Evolutionary conservation across 257 asterid species (phyloP), one percentile per base, ranked within the genome.

Genomic region (Orobanche coerulescens): DNA sequence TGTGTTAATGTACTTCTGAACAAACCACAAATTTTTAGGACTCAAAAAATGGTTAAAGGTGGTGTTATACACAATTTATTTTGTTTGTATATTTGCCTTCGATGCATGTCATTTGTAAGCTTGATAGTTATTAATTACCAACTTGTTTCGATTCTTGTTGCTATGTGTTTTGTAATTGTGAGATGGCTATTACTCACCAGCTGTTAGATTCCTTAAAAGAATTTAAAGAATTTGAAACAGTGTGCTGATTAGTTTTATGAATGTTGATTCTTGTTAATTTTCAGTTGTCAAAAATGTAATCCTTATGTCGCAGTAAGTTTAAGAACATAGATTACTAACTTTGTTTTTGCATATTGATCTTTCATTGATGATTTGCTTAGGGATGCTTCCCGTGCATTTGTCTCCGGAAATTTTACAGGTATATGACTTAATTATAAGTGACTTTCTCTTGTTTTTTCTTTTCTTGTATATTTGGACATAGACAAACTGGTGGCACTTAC

Each of bases 361-460:
- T 58, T 54, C 64, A 23, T 73, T 53, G 67, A 12, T 33, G 54
- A 39, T 51, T 66, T 59, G 9, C 64, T 53, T 66, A 91, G 96
- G 79, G 98, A 92, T 78, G 98, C 98, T 62, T 88, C 98, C 10
- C 94, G 95, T 40, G 94, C 98, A 64, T 92, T 88, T 66, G 90
- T 86, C 64, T 88, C 98, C 3, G 96, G 98, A 74, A 88, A 88
- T 59, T 92, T 92, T 78, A 75, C 94, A 62, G 97, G 97, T 87
- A 78, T 28, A 58, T 46, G 15, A 59, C 11, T 61, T 59, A 18
- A 14, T 22, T 56, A 24, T 37, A 20, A 20, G 50, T 46, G 16
- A 23, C 28, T 28, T 59, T 19, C 15, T 16, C 1, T 12, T 12
- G 37, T 37, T 33, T 13, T 39, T 60, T 19, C 44, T 24, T 57